These are phyloP conservation scores for Daldinia grandis DNA, from an alignment of 495 filamentous ascomycete genomes.

Conservation along the genomic window DNA sequence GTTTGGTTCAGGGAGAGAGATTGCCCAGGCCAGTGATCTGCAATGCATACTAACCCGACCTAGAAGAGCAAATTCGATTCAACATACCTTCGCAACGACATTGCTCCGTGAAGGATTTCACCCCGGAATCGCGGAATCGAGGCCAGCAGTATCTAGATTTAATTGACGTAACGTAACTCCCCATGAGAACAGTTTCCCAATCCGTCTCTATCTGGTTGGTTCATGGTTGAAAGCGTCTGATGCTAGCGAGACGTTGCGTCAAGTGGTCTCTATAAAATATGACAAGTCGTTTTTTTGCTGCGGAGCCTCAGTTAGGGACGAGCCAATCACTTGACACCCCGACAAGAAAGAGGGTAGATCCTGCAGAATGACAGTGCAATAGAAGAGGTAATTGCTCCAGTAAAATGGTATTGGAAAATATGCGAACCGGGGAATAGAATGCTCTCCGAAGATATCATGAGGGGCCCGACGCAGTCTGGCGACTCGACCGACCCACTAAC, in stretches of 20 bases:
- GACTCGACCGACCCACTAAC: slow-evolving; percentile 21
- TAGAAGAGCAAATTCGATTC: slow-evolving; percentile 18
- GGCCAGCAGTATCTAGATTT: slow-evolving; percentile 24
- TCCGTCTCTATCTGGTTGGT: slow-evolving; percentile 14
- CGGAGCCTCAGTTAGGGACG: slow-evolving; percentile 34
- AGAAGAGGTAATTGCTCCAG: slow-evolving; percentile 26
- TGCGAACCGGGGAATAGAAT: slow-evolving; percentile 38
- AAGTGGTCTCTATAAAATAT: slow-evolving; percentile 29
- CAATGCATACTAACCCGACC: slow-evolving; percentile 29
- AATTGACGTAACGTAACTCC: slow-evolving; percentile 37
- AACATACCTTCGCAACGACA: not conserved
- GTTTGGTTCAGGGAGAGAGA: slow-evolving; percentile 36
- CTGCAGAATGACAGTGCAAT: slow-evolving; percentile 36
- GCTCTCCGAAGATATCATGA: slow-evolving; percentile 38
- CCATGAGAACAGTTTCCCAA: slow-evolving; percentile 1
- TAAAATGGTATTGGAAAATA: slow-evolving; percentile 25
- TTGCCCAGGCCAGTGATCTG: slow-evolving; percentile 33
- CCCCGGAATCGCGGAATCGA: slow-evolving; percentile 19
- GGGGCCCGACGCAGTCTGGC: slow-evolving; percentile 22
- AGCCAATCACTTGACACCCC: slow-evolving; percentile 30
- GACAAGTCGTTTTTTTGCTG: slow-evolving; percentile 39
- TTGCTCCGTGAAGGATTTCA: slow-evolving; percentile 23
- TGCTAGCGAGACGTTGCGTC: slow-evolving; percentile 23
- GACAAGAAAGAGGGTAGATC: slow-evolving; percentile 29
- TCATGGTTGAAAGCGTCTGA: slow-evolving; percentile 15